These are phyloP conservation scores for Corinectria fuckeliana DNA, from an alignment of 2,329 filamentous ascomycete species.

Conservation along the genomic window DNA sequence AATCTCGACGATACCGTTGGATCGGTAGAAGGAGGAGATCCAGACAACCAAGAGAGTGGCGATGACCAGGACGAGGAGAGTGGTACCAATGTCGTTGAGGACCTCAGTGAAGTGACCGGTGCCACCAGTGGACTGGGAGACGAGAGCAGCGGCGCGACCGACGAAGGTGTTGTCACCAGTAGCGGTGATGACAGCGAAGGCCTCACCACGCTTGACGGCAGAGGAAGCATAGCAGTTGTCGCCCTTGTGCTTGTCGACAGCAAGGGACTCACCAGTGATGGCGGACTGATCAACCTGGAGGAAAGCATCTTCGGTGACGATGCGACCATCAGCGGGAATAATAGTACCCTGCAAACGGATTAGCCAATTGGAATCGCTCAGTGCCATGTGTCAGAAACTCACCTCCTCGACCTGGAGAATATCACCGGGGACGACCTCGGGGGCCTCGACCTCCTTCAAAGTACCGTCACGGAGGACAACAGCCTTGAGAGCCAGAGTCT, in stretches of 20 bases:
- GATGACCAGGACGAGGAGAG: conserved; percentile 80
- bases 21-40: conserved; percentile 88
- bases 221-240: conserved; percentile 87
- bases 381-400: conserved; percentile 12
- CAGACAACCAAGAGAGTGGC: conserved; percentile 83
- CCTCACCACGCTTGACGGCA: conserved; percentile 88
- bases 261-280: conserved; percentile 90
- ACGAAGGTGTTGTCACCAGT: conserved; percentile 92
- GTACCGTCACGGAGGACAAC: conserved; percentile 81
- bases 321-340: conserved; percentile 85
- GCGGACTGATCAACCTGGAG: conserved; percentile 91
- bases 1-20: conserved; percentile 78
- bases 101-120: conserved; percentile 91
- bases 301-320: conserved; percentile 83
- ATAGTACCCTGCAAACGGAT: conserved; percentile 71
- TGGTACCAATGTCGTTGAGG: conserved; percentile 83
- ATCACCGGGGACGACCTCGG: conserved; percentile 87
- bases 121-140: conserved; percentile 75
- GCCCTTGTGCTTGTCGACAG: conserved; percentile 84
- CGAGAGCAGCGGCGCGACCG: conserved; percentile 84
- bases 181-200: conserved; percentile 80
- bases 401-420: conserved; percentile 84
- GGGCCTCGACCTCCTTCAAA: conserved; percentile 79
- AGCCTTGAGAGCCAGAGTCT: conserved; percentile 87
- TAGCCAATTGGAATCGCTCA: not conserved